Conservation (phyloP, 2,329 filamentous ascomycete species). For the Sphaerostilbella broomeana region DNA sequence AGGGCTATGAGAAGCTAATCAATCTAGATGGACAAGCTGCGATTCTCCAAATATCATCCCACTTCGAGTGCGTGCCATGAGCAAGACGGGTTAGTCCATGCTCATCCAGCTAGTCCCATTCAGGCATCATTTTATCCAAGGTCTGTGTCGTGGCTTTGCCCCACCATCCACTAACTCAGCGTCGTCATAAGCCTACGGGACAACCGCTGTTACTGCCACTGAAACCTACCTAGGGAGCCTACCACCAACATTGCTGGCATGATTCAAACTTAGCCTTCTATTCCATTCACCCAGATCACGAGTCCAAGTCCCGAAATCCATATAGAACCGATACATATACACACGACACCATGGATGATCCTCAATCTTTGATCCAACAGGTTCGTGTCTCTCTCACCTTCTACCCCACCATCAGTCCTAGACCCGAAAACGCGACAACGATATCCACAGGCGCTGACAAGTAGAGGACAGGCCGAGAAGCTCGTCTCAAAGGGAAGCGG, state of each 20-base stretch:
- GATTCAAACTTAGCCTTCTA: too few species aligned
- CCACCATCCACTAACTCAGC: conserved; percentile 10
- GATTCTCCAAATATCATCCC: too few species aligned
- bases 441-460: background rate
- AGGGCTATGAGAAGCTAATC: too few species aligned
- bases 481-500: conserved; percentile 63
- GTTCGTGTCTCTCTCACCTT: conserved; percentile 34
- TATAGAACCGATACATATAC: background rate
- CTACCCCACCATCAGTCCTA: conserved; percentile 15
- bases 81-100: too few species aligned
- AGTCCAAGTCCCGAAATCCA: background rate
- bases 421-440: background rate
- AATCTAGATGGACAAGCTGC: too few species aligned
- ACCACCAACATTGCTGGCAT: background rate
- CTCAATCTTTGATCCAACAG: conserved; percentile 71
- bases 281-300: background rate
- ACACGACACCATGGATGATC: conserved; percentile 60
- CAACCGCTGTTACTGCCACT: background rate
- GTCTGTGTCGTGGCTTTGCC: conserved; percentile 5
- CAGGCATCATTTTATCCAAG: conserved; percentile 3
- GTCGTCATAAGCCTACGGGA: conserved; percentile 11
- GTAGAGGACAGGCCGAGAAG: conserved; percentile 69
- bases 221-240: background rate
- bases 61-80: too few species aligned
- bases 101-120: conserved; percentile 2